Base-by-base conservation (phyloP, 179 eudicot species). In the Dionaea muscipula region DNA sequence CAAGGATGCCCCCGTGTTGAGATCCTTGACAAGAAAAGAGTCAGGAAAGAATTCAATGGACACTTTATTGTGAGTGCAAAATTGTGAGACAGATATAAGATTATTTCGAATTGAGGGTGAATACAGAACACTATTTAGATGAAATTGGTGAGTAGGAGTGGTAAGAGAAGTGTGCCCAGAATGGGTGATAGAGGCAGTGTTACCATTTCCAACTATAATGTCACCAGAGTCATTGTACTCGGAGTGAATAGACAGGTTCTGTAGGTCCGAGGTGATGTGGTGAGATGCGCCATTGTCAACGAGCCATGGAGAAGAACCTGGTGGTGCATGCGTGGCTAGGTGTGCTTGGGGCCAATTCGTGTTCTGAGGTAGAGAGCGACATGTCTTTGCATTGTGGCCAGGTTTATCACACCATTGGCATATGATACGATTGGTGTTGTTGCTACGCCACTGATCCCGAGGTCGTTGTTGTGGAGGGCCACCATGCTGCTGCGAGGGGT, bases 151-250 rank as follows among this genome's bases (percentile, higher is more conserved):
- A 3, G 4, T 13, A 7, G 25, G 8, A 6, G 11, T 13, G 22
- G 3, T 25, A 55, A 55, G 25, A 26, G 27, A 11, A 21, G 4
- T 27, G 46, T 26, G 8, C 61, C 68, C 17, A n/a, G 19, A 0
- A 13, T 63, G 61, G 36, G 61, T 41, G 1, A 55, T 48, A 11
- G 12, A 4, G 15, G 47, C 38, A 26, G 48, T 46, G 21, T 47
- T 18, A 2, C 56, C 51, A 6, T 63, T 22, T 1, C 56, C 61
- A 4, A 55, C 24, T 0, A 18, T 0, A 11, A 64, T 19, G 1
- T 40, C 33, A 16, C 49, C 62, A 0, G 26, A 6, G 0, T 57
- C 57, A 11, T 28, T 21, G 23, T 64, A 57, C 0, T 36, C 43
- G 2, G 35, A 3, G 10, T 55, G 49, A 5, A 47, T 0, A 0